phyloP scores from a whole-genome alignment of 495 filamentous ascomycete genomes.

The Rostrohypoxylon terebratum region DNA sequence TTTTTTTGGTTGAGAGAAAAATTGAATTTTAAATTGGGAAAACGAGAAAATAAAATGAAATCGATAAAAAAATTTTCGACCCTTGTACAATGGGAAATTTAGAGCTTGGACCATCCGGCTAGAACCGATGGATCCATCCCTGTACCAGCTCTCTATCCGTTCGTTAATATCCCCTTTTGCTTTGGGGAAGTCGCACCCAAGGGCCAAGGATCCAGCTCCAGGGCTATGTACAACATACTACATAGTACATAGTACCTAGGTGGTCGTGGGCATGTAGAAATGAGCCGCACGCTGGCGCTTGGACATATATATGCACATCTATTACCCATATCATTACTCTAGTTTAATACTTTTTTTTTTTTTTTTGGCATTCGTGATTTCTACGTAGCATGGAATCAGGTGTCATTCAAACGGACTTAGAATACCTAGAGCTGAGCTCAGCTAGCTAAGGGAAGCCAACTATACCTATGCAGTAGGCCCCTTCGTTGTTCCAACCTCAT shows the following conservation, averaged over 20 bases:
- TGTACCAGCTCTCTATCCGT: not conserved
- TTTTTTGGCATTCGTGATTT: not conserved
- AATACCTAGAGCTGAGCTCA: not conserved
- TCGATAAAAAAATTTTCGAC: slow-evolving; percentile 36
- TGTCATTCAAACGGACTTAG: not conserved
- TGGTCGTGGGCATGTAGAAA: too few relatives aligned
- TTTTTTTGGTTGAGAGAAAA: slow-evolving; percentile 10
- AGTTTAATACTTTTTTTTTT: not conserved
- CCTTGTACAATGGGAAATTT: slow-evolving; percentile 5
- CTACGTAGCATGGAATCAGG: not conserved
- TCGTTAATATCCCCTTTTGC: not conserved
- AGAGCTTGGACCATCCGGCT: slow-evolving; percentile 36
- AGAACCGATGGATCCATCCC: slow-evolving; percentile 15
- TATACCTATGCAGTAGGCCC: not conserved
- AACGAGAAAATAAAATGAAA: slow-evolving; percentile 29
- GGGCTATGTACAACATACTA: too few relatives aligned
- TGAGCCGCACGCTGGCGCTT: slow-evolving; percentile 11
- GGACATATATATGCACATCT: not conserved
- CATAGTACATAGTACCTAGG: too few relatives aligned
- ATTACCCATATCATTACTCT: not conserved
- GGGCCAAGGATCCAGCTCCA: not conserved
- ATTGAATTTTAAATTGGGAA: slow-evolving; percentile 20
- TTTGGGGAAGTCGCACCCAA: not conserved
- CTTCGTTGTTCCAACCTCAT: slow-evolving; percentile 1
- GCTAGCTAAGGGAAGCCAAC: not conserved